A percentile compares a stretch with the other conserved stretches of the same genome.
These are phyloP conservation scores for Calvatia gigantea DNA, from an alignment of 768 basidiomycete species.

Conservation along the genomic window DNA sequence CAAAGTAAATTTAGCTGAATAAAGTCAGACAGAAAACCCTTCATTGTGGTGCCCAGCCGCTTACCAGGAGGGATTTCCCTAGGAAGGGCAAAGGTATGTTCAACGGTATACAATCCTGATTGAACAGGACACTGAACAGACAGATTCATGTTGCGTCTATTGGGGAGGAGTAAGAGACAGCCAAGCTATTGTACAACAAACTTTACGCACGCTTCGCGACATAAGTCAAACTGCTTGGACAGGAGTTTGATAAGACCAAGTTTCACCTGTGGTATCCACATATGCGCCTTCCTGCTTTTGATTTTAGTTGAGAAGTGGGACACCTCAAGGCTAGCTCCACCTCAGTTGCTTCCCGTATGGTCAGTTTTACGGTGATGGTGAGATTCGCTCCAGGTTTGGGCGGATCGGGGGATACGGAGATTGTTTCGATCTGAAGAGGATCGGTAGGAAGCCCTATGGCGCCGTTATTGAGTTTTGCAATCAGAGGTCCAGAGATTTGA, in stretches of 20 bases:
- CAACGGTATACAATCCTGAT: conserved; percentile 62
- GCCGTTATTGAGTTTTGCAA: too few species aligned
- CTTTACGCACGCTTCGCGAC: conserved; percentile 94
- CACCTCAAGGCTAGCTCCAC: too few species aligned
- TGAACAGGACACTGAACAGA: conserved; percentile 82
- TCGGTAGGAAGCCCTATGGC: conserved; percentile 44
- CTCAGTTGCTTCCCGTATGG: conserved; percentile 55
- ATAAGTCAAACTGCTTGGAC: conserved; percentile 79
- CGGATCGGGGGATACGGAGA: conserved; percentile 79
- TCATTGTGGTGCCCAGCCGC: conserved; percentile 5
- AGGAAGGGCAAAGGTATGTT: conserved; percentile 82
- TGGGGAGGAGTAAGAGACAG: too few species aligned
- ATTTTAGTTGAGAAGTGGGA: too few species aligned
- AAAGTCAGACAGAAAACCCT: conserved; percentile 4
- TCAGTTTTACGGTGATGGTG: conserved; percentile 76
- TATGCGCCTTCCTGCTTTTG: conserved; percentile 76
- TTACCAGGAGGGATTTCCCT: conserved; percentile 84
- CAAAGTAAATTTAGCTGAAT: conserved; percentile 79
- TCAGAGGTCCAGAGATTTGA: too few species aligned
- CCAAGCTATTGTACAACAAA: too few species aligned
- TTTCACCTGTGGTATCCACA: conserved; percentile 87
- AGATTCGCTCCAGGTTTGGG: conserved; percentile 83
- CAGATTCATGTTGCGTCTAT: conserved; percentile 70
- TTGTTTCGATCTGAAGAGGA: conserved; percentile 62
- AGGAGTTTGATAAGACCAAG: conserved; percentile 90